Evolutionary conservation across 768 basidiomycete species (phyloP), one percentile per base, ranked within the genome.

Genomic region (Mycena maculata): DNA sequence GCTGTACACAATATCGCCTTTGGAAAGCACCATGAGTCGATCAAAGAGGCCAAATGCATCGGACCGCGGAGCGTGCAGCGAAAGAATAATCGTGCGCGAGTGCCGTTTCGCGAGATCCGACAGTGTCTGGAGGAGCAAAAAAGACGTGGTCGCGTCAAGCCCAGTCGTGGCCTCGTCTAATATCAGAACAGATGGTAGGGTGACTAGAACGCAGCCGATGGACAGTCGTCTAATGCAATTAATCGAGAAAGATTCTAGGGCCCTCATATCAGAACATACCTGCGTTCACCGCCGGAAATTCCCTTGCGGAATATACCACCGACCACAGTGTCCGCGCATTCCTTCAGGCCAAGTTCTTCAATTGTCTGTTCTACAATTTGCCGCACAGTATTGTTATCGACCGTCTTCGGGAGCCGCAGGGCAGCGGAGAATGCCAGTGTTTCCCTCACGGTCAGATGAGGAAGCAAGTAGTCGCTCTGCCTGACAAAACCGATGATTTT

Each of bases 21-120:
- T 80, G 10, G 82, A 76, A 36, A 86, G 75, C 15, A 86, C 75
- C 27, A 81, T 73, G 18, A 86, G 77, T 3, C 79, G 71, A 63
- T 83, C 82, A 72, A 86, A 86, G n/a, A 86, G 77, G 1, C 74
- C 50, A 67, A 82, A 85, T 0, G 84, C 84, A 62, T 84, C 82
- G 18, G 79, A 84, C 28, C 82, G 78, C 1, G 85, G 85, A 38
- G 85, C 83, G 67, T 86, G 85, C 20, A 86, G 78, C 4, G 83
- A 83, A 20, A 82, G 72, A 52, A 86, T 80, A 58, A 85, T 74
- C 6, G 83, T 83, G 42, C 79, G 75, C 22, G 75, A 73, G 33
- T 71, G 69, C 47, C 73, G 65, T 57, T 71, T 71, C 9, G 76
- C 75, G 5, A 80, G 76, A 7, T 68, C 69, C 11, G 78, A 78